A percentile compares a stretch with the other conserved stretches of the same genome.
Conservation (phyloP, 306 rosid species). For the Castanea mollissima region DNA sequence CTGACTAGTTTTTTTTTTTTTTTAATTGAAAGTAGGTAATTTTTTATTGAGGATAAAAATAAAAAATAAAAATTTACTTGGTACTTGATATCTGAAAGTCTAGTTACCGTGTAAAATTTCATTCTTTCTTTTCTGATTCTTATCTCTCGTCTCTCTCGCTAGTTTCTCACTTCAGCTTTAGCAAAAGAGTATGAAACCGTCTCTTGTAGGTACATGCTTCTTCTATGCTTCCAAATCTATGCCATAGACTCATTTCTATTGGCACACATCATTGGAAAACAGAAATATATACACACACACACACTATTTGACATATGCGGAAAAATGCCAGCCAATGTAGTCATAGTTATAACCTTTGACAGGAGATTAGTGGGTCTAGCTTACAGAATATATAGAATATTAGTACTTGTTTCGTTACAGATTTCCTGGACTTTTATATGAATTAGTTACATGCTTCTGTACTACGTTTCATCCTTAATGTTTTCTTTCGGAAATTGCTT, state of each 20-base stretch:
- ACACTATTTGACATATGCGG: not conserved
- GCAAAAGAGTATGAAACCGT: slow-evolving; percentile 73
- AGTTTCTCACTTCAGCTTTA: slow-evolving; percentile 49
- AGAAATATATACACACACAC: not conserved
- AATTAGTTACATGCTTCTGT: slow-evolving; percentile 15
- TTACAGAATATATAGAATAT: slow-evolving; percentile 15
- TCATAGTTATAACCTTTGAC: not conserved
- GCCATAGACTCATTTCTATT: slow-evolving; percentile 8
- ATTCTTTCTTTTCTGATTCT: not conserved
- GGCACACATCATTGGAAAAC: not conserved
- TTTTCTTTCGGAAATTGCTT: slow-evolving; percentile 13
- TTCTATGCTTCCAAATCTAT: slow-evolving; percentile 46
- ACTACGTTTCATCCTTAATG: not conserved
- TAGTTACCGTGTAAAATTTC: too few relatives aligned
- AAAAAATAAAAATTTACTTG: too few relatives aligned
- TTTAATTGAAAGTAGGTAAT: too few relatives aligned
- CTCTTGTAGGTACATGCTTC: slow-evolving; percentile 94
- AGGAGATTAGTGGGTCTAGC: not conserved
- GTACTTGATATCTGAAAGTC: too few relatives aligned
- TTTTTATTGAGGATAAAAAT: too few relatives aligned
- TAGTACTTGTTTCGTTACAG: not conserved
- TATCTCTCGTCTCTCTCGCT: not conserved
- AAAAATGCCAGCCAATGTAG: not conserved
- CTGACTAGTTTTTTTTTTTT: too few relatives aligned
- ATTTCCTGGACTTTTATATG: slow-evolving; percentile 12